Conservation (phyloP, 306 rosid species). For the Prunus dulcis region DNA sequence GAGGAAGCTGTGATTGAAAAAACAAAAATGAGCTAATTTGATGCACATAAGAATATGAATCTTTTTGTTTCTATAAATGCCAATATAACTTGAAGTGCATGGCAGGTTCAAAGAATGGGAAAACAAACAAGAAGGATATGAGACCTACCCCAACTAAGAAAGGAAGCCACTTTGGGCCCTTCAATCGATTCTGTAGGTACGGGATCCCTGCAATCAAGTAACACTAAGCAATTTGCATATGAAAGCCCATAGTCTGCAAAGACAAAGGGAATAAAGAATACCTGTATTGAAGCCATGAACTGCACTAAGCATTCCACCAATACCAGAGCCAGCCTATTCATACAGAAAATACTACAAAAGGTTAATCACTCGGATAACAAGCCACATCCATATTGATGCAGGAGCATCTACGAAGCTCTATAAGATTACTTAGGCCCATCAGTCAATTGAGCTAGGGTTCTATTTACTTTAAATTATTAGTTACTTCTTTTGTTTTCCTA, state of each 20-base stretch:
- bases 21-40: conserved; percentile 18
- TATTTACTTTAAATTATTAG: too few species aligned
- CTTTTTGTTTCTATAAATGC: not conserved
- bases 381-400: not conserved
- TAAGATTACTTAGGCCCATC: too few species aligned
- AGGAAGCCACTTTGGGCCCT: conserved; percentile 99
- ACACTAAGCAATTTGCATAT: conserved; percentile 24
- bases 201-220: conserved; percentile 65
- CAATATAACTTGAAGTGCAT: conserved; percentile 7
- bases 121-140: conserved; percentile 14
- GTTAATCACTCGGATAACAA: conserved; percentile 4
- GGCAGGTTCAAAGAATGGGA: conserved; percentile 1
- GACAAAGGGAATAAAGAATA: conserved; percentile 16
- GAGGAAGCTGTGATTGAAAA: conserved; percentile 60
- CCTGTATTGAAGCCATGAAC: conserved; percentile 76
- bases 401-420: too few species aligned
- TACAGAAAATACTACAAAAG: conserved; percentile 10
- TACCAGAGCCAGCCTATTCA: conserved; percentile 77
- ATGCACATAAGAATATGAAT: conserved; percentile 5
- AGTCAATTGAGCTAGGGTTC: too few species aligned
- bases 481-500: too few species aligned
- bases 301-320: conserved; percentile 80
- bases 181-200: conserved; percentile 65
- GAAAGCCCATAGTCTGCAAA: not conserved
- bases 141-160: conserved; percentile 69